A percentile compares a stretch with the other conserved stretches of the same genome.
Evolutionary conservation across 1,284 basidiomycete species (phyloP).

Genomic region (Inonotus hispidus): DNA sequence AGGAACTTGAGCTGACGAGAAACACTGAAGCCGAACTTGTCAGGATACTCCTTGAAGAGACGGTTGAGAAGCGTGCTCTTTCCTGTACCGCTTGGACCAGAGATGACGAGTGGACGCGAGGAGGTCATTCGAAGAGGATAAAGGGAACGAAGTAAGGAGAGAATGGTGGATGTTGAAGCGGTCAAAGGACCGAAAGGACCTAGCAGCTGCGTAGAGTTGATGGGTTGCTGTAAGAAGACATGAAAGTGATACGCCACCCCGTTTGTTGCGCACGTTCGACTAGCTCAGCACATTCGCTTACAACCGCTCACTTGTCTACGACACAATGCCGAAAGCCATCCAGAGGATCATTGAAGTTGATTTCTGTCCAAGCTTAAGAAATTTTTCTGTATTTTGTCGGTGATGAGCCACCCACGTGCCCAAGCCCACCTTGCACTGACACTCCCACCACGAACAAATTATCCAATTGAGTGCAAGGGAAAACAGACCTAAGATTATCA

Average conservation of each 20-base stretch:
- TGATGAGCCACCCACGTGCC: too few species aligned
- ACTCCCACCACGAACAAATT: too few species aligned
- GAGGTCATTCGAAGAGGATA: conserved; percentile 7
- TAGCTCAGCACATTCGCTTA: too few species aligned
- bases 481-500: too few species aligned
- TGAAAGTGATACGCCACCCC: neutral
- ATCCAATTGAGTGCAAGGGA: too few species aligned
- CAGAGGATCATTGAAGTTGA: too few species aligned
- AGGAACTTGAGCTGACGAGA: conserved; percentile 62
- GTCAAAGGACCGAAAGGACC: neutral
- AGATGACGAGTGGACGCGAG: conserved; percentile 63
- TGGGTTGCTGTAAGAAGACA: neutral
- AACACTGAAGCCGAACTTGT: conserved; percentile 90
- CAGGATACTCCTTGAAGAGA: conserved; percentile 80
- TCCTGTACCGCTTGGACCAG: conserved; percentile 87
- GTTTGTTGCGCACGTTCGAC: too few species aligned
- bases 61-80: conserved; percentile 89
- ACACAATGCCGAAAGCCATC: too few species aligned
- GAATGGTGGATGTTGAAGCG: neutral
- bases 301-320: too few species aligned
- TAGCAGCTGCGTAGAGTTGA: neutral
- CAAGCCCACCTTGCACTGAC: too few species aligned
- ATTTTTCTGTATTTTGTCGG: too few species aligned
- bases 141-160: neutral
- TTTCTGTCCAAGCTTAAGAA: too few species aligned